These are phyloP conservation scores for Diaporthe ilicicola DNA, from an alignment of 2,329 filamentous ascomycete species.

Conservation along the genomic window DNA sequence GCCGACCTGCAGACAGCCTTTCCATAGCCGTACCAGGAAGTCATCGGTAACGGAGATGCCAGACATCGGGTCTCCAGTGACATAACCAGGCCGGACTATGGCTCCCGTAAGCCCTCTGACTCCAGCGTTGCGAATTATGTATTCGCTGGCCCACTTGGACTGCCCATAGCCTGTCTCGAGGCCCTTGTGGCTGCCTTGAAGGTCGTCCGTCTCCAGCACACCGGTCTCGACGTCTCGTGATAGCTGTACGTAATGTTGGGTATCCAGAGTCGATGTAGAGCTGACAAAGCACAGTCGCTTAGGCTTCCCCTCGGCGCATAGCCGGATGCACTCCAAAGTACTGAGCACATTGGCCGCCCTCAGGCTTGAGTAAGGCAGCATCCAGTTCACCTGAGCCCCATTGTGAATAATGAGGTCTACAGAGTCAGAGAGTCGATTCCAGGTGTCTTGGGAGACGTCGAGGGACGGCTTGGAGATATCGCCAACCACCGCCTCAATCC, in stretches of 20 bases:
- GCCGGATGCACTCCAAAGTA: slow-evolving; percentile 77
- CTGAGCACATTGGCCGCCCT: slow-evolving; percentile 77
- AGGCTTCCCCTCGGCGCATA: slow-evolving; percentile 79
- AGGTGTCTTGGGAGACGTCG: slow-evolving; percentile 72
- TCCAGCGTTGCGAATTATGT: slow-evolving; percentile 81
- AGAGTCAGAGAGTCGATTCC: slow-evolving; percentile 70
- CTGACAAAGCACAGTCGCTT: slow-evolving; percentile 85
- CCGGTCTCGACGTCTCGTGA: slow-evolving; percentile 70
- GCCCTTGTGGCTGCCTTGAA: slow-evolving; percentile 78
- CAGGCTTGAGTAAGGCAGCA: slow-evolving; percentile 78
- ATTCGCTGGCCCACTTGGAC: slow-evolving; percentile 82
- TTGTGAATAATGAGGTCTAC: slow-evolving; percentile 85
- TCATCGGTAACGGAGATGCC: slow-evolving; percentile 86
- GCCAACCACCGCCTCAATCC: slow-evolving; percentile 75
- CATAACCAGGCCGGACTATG: slow-evolving; percentile 85
- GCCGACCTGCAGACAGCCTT: slow-evolving; percentile 84
- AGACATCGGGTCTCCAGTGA: slow-evolving; percentile 75
- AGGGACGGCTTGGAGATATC: slow-evolving; percentile 78
- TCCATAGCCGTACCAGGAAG: slow-evolving; percentile 86
- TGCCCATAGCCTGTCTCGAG: slow-evolving; percentile 91
- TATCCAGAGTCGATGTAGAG: slow-evolving; percentile 85
- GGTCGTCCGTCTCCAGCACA: slow-evolving; percentile 79
- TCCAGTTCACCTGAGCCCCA: slow-evolving; percentile 83
- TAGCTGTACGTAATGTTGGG: slow-evolving; percentile 79
- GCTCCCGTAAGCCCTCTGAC: slow-evolving; percentile 77